Evolutionary conservation across 2,329 filamentous ascomycete genomes (phyloP).

Genomic region (Phyllosticta ampelicida): DNA sequence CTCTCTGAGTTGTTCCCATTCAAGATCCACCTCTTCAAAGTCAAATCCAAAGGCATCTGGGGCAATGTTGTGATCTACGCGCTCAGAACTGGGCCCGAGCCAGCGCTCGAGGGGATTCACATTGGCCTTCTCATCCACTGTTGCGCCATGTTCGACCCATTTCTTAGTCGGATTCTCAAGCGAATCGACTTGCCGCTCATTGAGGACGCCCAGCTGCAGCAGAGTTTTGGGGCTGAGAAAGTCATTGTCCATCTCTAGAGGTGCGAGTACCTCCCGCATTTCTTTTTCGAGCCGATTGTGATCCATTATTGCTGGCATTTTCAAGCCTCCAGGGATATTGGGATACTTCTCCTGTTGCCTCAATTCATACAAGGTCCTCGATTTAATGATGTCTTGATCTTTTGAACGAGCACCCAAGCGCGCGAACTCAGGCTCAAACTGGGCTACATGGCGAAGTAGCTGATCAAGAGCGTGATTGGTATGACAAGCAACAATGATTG

Average conservation of each 20-base stretch:
- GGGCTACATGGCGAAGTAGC: slow-evolving; percentile 53
- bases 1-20: slow-evolving; percentile 50
- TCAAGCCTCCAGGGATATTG: slow-evolving; percentile 25
- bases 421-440: slow-evolving; percentile 52
- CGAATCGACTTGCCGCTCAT: slow-evolving; percentile 50
- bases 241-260: slow-evolving; percentile 30
- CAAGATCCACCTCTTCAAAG: slow-evolving; percentile 50
- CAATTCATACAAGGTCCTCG: slow-evolving; percentile 50
- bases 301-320: slow-evolving; percentile 28
- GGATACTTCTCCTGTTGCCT: slow-evolving; percentile 9
- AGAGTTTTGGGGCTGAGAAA: slow-evolving; percentile 48
- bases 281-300: slow-evolving; percentile 34
- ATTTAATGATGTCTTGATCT: slow-evolving; percentile 50
- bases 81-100: slow-evolving; percentile 43
- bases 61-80: slow-evolving; percentile 34
- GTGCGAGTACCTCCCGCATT: slow-evolving; percentile 32
- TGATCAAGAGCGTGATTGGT: slow-evolving; percentile 90
- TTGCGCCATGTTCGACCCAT: slow-evolving; percentile 28
- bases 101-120: slow-evolving; percentile 41
- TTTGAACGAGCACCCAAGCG: slow-evolving; percentile 60
- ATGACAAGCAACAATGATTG: slow-evolving; percentile 71
- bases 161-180: slow-evolving; percentile 40
- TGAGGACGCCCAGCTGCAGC: slow-evolving; percentile 46
- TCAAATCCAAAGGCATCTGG: slow-evolving; percentile 43
- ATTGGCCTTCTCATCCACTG: slow-evolving; percentile 21